phyloP scores from a whole-genome alignment of 225 moss, liverwort and hornwort genomes.

The Physcomitrellopsis africana region DNA sequence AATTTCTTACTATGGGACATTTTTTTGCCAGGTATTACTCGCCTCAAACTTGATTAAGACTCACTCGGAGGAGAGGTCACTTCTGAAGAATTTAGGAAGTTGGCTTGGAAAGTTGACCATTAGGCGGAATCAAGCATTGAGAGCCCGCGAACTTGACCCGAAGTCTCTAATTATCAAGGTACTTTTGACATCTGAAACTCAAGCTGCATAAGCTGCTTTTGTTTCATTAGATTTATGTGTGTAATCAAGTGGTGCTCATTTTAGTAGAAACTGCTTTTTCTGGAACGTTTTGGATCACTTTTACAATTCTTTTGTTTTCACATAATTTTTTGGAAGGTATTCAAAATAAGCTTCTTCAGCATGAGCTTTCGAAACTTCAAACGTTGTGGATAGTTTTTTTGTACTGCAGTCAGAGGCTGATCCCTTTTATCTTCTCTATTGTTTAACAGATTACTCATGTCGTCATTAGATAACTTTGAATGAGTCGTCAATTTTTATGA shows the following conservation, averaged over 20 bases:
- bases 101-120: conserved; percentile 99
- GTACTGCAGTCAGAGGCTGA: background rate
- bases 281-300: background rate
- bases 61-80: conserved; percentile 94
- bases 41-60: conserved; percentile 89
- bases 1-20: conserved; percentile 15
- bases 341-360: conserved; percentile 4
- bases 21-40: conserved; percentile 70
- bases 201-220: background rate
- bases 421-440: conserved; percentile 9
- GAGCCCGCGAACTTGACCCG: conserved; percentile 96
- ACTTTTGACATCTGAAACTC: conserved; percentile 17
- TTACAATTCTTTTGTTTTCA: background rate
- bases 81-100: conserved; percentile 93
- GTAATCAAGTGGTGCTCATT: background rate
- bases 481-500: conserved; percentile 10
- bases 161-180: conserved; percentile 91
- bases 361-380: background rate
- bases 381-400: conserved; percentile 2
- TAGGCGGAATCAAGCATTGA: conserved; percentile 84
- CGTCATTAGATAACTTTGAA: conserved; percentile 17
- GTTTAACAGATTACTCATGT: background rate
- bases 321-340: conserved; percentile 10
- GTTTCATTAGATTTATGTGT: background rate
- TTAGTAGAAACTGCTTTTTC: background rate